Evolutionary conservation across 768 basidiomycete species (phyloP).

Genomic region (Pulveroboletus sp.): DNA sequence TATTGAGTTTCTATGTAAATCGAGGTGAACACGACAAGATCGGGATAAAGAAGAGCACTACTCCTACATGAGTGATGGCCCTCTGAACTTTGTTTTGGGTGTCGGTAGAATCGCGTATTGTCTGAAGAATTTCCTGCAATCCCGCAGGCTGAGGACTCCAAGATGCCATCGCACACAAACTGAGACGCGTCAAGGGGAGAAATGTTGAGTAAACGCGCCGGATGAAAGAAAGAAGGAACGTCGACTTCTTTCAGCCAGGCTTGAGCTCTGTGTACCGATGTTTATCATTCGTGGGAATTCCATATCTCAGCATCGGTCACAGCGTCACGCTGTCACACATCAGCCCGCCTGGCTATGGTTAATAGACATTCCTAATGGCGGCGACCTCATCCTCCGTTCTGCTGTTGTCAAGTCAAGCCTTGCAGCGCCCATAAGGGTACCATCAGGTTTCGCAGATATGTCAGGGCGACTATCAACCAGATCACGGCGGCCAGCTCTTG

Average conservation of each 20-base stretch:
- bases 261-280: conserved; percentile 30
- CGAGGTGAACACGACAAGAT: conserved; percentile 18
- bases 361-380: too few relatives aligned
- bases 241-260: conserved; percentile 10
- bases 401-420: too few relatives aligned
- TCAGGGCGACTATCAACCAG: too few relatives aligned
- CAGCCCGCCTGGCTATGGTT: too few relatives aligned
- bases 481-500: too few relatives aligned
- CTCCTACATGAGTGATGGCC: conserved; percentile 73
- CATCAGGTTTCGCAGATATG: too few relatives aligned
- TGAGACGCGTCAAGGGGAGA: conserved; percentile 26
- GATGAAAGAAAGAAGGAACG: conserved; percentile 24
- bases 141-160: conserved; percentile 86
- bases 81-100: conserved; percentile 69
- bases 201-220: conserved; percentile 26
- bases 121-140: conserved; percentile 87
- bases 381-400: background rate
- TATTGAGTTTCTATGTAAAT: conserved; percentile 69
- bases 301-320: conserved; percentile 32
- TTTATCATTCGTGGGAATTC: conserved; percentile 33
- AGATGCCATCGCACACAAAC: conserved; percentile 47
- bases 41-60: conserved; percentile 14
- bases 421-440: too few relatives aligned
- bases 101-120: conserved; percentile 88
- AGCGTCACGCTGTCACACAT: conserved; percentile 19